Conservation (phyloP, 2,329 filamentous ascomycete species). For the Curvularia hawaiiensis region DNA sequence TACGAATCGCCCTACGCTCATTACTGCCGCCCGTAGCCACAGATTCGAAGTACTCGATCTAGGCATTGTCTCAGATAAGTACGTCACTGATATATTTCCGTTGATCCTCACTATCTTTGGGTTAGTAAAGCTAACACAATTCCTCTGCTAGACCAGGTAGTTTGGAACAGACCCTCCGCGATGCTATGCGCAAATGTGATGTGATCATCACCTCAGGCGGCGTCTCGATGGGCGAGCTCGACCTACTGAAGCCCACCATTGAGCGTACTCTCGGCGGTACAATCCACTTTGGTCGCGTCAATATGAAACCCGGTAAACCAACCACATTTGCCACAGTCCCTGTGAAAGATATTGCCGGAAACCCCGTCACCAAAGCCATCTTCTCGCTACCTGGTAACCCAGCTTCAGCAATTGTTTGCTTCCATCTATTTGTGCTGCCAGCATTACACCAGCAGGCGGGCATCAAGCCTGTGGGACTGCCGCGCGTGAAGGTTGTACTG, state of each 20-base stretch:
- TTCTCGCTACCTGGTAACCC: slow-evolving; percentile 96
- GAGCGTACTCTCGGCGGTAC: slow-evolving; percentile 87
- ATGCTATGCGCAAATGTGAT: slow-evolving; percentile 75
- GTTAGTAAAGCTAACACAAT: neutral
- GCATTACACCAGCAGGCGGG: slow-evolving; percentile 79
- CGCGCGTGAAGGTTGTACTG: slow-evolving; percentile 72
- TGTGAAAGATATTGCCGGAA: slow-evolving; percentile 58
- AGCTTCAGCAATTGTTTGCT: slow-evolving; percentile 88
- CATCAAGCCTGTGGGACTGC: slow-evolving; percentile 69
- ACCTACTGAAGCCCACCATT: slow-evolving; percentile 94
- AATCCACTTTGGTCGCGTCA: slow-evolving; percentile 94
- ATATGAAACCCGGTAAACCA: slow-evolving; percentile 98
- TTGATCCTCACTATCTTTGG: neutral
- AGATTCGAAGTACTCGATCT: slow-evolving; percentile 83
- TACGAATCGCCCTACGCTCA: slow-evolving; percentile 86
- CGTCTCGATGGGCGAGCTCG: slow-evolving; percentile 97
- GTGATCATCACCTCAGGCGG: slow-evolving; percentile 91
- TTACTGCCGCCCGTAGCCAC: slow-evolving; percentile 75
- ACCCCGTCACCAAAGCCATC: slow-evolving; percentile 69
- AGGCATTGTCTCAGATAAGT: slow-evolving; percentile 79
- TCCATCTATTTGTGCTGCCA: slow-evolving; percentile 92
- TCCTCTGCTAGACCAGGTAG: slow-evolving; percentile 60
- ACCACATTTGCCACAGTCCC: slow-evolving; percentile 94
- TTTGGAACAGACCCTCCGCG: slow-evolving; percentile 77
- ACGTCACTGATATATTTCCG: slow-evolving; percentile 15